These are phyloP conservation scores for Phoma sp. DNA, from an alignment of 2,329 filamentous ascomycete species.

Conservation along the genomic window DNA sequence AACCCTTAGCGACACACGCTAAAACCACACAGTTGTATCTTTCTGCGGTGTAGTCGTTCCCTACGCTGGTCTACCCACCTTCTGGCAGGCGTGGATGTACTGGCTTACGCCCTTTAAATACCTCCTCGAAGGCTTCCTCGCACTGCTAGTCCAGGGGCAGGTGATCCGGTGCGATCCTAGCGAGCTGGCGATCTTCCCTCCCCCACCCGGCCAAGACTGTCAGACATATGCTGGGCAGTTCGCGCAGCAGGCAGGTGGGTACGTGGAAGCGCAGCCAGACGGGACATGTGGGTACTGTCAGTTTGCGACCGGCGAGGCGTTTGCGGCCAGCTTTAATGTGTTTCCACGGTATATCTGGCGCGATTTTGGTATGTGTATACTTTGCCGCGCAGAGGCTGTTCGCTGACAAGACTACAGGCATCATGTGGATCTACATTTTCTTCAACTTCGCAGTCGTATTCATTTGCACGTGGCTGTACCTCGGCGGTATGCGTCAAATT, in stretches of 20 bases:
- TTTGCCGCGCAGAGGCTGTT: neutral
- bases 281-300: conserved; percentile 71
- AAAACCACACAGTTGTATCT: conserved; percentile 57
- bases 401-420: conserved; percentile 24
- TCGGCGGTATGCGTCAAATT: conserved; percentile 51
- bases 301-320: conserved; percentile 66
- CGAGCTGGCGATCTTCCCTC: conserved; percentile 66
- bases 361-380: conserved; percentile 65
- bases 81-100: conserved; percentile 64
- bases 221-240: conserved; percentile 64
- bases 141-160: conserved; percentile 60
- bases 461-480: conserved; percentile 61
- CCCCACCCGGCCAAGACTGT: conserved; percentile 67
- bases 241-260: conserved; percentile 63
- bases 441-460: conserved; percentile 68
- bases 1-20: neutral
- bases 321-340: conserved; percentile 63
- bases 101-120: conserved; percentile 72
- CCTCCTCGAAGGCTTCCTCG: conserved; percentile 67
- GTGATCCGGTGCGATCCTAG: conserved; percentile 61
- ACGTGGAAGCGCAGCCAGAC: conserved; percentile 62
- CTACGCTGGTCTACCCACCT: conserved; percentile 65
- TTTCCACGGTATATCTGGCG: conserved; percentile 68
- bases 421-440: conserved; percentile 60
- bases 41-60: conserved; percentile 81